Base-by-base conservation (phyloP, 2,329 filamentous ascomycete genomes). In the Cercospora sesami region DNA sequence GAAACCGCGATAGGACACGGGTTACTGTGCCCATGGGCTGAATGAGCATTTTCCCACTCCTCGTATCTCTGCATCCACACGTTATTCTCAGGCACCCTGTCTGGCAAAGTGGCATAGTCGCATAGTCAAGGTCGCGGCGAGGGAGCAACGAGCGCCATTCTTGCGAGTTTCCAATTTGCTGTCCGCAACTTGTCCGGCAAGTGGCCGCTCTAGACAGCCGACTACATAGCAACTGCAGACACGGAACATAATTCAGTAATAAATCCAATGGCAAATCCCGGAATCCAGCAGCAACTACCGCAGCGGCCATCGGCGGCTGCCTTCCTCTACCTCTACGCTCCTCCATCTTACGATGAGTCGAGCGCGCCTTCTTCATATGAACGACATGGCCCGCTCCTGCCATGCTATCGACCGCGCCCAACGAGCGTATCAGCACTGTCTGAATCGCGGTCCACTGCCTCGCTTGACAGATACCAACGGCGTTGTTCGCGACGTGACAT, bases 321-420 rank as follows among this genome's bases (percentile, higher is more conserved):
- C 21, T 59, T 55, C 18, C 51, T 67, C 26, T 53, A 63, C 21
- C 59, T 63, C 36, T 59, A 51, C 26, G 55, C 30, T 60, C 63
- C 63, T 63, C 51, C 62, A 58, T 42, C 51, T 10, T 64, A 64
- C 9, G 36, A 53, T 66, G 39, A 61, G 26, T 39, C 36, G 10
- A 31, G 23, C 36, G 28, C 64, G 48, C 64, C 64, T 28, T 58
- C 64, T 39, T 59, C 63, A 26, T 65, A 65, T 36, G 28, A 55
- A 26, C 51, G 26, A 59, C 57, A 65, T 45, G 51, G 63, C 16
- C 12, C 16, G 33, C 28, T 39, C 23, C 48, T 65, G 5, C 63
- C 63, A 14, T 59, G 18, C 26, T 21, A 31, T 59, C 30, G 31
- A 12, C 30, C 30, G 5, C 28, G 26, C 8, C 16, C 28, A 5